phyloP scores from a whole-genome alignment of 2,329 filamentous ascomycete genomes.

The Stenocarpella maydis region DNA sequence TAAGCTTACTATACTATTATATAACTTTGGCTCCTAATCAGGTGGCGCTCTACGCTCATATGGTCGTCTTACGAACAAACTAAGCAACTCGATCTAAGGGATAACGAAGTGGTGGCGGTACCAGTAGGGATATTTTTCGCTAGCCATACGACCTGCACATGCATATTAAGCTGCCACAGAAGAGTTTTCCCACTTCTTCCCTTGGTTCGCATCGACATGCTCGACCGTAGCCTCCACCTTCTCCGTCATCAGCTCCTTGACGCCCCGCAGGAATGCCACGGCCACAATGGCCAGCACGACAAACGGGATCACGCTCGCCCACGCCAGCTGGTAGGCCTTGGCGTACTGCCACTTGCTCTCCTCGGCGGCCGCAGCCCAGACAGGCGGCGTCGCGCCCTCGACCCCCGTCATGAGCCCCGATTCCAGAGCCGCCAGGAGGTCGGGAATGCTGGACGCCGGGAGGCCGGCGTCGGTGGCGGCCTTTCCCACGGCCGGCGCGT shows the following conservation, averaged over 20 bases:
- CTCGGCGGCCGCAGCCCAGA: slow-evolving; percentile 48
- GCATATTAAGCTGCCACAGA: not conserved
- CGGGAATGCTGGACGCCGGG: slow-evolving; percentile 46
- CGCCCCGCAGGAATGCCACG: slow-evolving; percentile 54
- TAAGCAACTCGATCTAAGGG: no score
- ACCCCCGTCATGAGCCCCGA: slow-evolving; percentile 45
- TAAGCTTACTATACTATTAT: no score
- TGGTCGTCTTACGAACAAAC: no score
- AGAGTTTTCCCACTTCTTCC: not conserved
- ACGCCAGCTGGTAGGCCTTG: slow-evolving; percentile 57
- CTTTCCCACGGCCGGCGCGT: slow-evolving; percentile 48
- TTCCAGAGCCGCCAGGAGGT: slow-evolving; percentile 49
- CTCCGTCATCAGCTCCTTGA: slow-evolving; percentile 62
- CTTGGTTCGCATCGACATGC: slow-evolving; percentile 37
- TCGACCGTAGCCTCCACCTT: slow-evolving; percentile 62
- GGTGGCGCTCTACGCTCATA: no score
- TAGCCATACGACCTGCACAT: no score
- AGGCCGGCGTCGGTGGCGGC: slow-evolving; percentile 55
- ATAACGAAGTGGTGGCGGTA: no score
- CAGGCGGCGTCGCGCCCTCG: slow-evolving; percentile 47
- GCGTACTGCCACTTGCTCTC: slow-evolving; percentile 56
- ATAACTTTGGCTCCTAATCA: no score
- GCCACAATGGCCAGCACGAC: slow-evolving; percentile 56
- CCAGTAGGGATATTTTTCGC: no score
- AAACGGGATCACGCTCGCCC: slow-evolving; percentile 60